Evolutionary conservation across 2,329 filamentous ascomycete species (phyloP).

Genomic region (Pestalotiopsis sp.): DNA sequence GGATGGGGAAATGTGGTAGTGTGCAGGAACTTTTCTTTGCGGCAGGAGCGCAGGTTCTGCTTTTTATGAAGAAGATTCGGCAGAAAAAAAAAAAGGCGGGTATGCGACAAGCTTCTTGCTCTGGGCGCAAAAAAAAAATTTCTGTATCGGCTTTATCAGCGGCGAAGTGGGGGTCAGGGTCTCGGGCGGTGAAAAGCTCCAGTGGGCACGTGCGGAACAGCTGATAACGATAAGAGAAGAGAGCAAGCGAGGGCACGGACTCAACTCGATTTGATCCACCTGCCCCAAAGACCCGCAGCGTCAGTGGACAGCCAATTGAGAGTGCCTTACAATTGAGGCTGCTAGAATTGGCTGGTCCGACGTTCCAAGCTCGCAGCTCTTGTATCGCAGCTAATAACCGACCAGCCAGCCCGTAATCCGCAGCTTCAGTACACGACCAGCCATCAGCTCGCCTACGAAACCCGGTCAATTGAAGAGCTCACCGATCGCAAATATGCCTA

Average conservation of each 20-base stretch:
- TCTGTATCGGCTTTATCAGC: constrained; percentile 11
- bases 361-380: constrained; percentile 5
- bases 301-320: neutral
- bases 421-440: neutral
- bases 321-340: constrained; percentile 11
- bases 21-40: neutral
- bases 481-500: constrained; percentile 64
- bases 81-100: constrained; percentile 20
- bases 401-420: neutral
- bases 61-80: neutral
- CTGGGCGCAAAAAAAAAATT: constrained; percentile 10
- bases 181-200: constrained; percentile 15
- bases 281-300: neutral
- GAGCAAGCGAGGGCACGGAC: neutral
- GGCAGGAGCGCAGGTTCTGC: neutral
- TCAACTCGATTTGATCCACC: neutral
- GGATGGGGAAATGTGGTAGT: constrained; percentile 20
- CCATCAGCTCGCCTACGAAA: neutral
- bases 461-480: constrained; percentile 11
- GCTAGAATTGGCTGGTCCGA: constrained; percentile 3
- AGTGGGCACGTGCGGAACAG: neutral
- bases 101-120: constrained; percentile 5
- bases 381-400: neutral
- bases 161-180: constrained; percentile 10
- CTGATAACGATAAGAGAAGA: constrained; percentile 13